phyloP scores from a whole-genome alignment of 768 basidiomycete genomes.

The Baorangia bicolor region DNA sequence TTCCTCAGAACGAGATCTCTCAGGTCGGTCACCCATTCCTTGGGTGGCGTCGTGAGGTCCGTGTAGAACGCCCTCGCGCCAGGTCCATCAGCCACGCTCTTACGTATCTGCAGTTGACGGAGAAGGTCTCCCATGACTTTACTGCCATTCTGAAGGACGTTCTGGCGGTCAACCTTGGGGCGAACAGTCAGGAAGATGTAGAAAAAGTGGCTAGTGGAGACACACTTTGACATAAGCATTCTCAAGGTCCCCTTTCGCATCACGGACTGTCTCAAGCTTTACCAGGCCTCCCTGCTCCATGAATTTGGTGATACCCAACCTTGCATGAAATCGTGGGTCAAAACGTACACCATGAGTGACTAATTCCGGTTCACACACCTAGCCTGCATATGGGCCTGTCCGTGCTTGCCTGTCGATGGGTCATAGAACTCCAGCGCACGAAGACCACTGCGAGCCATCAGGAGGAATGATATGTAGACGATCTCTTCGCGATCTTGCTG shows the following conservation, averaged over 20 bases:
- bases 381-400: constrained; percentile 90
- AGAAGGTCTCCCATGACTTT: constrained; percentile 72
- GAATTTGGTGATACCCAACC: constrained; percentile 81
- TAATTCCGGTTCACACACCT: constrained; percentile 45
- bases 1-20: constrained; percentile 75
- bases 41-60: constrained; percentile 69
- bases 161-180: constrained; percentile 65
- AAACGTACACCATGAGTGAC: background rate
- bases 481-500: constrained; percentile 72
- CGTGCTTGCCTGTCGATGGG: constrained; percentile 76
- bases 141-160: constrained; percentile 63
- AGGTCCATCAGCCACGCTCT: constrained; percentile 79
- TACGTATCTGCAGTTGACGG: constrained; percentile 78
- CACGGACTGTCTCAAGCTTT: constrained; percentile 64
- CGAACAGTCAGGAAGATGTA: background rate
- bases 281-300: constrained; percentile 72
- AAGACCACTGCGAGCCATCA: constrained; percentile 85
- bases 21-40: constrained; percentile 73
- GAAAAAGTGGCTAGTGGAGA: constrained; percentile 2
- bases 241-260: constrained; percentile 54
- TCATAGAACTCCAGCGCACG: constrained; percentile 83
- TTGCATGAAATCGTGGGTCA: constrained; percentile 25
- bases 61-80: constrained; percentile 81
- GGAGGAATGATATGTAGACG: constrained; percentile 75
- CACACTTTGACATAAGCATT: constrained; percentile 70